Percentiles rank a stretch among this genome's conserved stretches.
Evolutionary conservation across 1,284 basidiomycete species (phyloP).

Genomic region (Malassezia yamatoensis): DNA sequence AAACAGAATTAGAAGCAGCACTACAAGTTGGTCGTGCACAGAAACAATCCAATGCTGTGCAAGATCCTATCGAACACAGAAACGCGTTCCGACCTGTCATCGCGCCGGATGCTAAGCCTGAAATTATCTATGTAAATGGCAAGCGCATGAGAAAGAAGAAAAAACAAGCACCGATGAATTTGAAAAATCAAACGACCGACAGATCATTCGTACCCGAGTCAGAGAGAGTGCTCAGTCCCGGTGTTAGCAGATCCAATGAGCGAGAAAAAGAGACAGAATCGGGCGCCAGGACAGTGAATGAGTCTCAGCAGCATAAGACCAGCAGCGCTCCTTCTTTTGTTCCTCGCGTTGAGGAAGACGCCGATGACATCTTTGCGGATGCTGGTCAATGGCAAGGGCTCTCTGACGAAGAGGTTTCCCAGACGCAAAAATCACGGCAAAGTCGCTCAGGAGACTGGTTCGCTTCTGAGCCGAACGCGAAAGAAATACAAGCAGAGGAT

Average conservation of each 20-base stretch:
- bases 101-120: conserved; percentile 55
- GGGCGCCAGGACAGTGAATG: background rate
- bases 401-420: conserved; percentile 42
- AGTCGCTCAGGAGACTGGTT: conserved; percentile 1
- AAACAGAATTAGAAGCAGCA: conserved; percentile 18
- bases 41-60: conserved; percentile 3
- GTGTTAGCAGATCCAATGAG: too few relatives aligned
- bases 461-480: background rate
- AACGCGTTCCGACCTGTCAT: conserved; percentile 72
- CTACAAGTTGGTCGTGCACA: conserved; percentile 11
- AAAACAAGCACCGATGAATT: conserved; percentile 20
- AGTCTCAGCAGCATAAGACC: background rate
- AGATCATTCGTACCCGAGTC: background rate
- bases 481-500: background rate
- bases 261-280: too few relatives aligned
- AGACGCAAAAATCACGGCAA: background rate
- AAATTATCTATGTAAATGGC: conserved; percentile 42
- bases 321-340: background rate
- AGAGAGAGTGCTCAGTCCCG: background rate
- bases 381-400: conserved; percentile 70
- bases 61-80: conserved; percentile 54
- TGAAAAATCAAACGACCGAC: background rate
- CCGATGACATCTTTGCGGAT: conserved; percentile 66
- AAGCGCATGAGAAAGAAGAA: conserved; percentile 51
- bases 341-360: conserved; percentile 39